Percentiles rank a stretch among this genome's conserved stretches.
phyloP scores from a whole-genome alignment of 345 rosid genomes.

The Euphorbia tirucalli region DNA sequence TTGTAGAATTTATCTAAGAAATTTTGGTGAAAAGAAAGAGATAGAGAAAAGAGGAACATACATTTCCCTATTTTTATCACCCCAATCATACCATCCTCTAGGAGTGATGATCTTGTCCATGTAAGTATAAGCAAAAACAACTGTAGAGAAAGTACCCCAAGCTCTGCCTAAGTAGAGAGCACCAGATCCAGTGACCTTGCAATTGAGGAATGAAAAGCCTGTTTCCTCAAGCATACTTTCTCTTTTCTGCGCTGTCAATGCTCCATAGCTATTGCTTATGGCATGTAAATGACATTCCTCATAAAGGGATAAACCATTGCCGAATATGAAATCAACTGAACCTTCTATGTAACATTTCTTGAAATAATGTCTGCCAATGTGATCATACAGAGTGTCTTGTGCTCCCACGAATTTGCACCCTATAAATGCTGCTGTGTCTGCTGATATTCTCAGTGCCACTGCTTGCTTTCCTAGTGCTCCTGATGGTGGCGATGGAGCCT shows the following conservation, averaged over 20 bases:
- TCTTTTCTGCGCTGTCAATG: slow-evolving; percentile 42
- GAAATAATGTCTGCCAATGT: slow-evolving; percentile 43
- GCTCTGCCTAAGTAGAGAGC: slow-evolving; percentile 44
- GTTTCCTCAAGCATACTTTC: slow-evolving; percentile 35
- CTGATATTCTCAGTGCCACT: slow-evolving; percentile 42
- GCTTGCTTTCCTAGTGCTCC: slow-evolving; percentile 48
- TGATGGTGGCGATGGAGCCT: slow-evolving; percentile 38
- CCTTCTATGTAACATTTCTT: slow-evolving; percentile 44
- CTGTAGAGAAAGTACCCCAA: slow-evolving; percentile 46
- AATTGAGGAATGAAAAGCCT: slow-evolving; percentile 39
- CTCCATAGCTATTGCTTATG: slow-evolving; percentile 32
- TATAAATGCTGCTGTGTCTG: slow-evolving; percentile 39
- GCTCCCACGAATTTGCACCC: slow-evolving; percentile 42
- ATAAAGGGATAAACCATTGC: slow-evolving; percentile 43
- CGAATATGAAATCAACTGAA: slow-evolving; percentile 45
- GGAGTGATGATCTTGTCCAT: slow-evolving; percentile 36
- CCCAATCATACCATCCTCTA: slow-evolving; percentile 47
- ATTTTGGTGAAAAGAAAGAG: too few relatives aligned
- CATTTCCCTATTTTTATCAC: slow-evolving; percentile 39
- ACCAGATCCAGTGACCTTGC: slow-evolving; percentile 44
- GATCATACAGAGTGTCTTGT: slow-evolving; percentile 49
- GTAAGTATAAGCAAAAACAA: slow-evolving; percentile 40
- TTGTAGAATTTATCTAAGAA: too few relatives aligned
- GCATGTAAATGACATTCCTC: slow-evolving; percentile 45
- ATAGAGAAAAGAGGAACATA: slow-evolving; percentile 2